Base-by-base conservation (phyloP, 805 yeast species). In the Candida gorgasii region DNA sequence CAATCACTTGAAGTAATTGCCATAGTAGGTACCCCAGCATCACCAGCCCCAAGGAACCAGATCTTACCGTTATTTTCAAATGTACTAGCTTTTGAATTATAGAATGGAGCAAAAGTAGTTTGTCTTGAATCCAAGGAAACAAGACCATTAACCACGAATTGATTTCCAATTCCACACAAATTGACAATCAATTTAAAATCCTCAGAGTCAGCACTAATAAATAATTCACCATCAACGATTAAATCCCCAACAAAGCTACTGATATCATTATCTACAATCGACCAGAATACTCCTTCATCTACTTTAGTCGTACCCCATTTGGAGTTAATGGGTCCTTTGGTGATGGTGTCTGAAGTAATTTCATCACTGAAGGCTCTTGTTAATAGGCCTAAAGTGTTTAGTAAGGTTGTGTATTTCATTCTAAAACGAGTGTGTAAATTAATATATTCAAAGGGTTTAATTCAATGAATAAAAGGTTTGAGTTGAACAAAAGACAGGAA, bases 11-110 rank as follows among this genome's bases (percentile, higher is more conserved):
- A 40, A n/a, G 55, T 44, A 19, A 50, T 47, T n/a, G 48, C 46
- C 39, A 46, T 39, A 19, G 47, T 44, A 39, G 61, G 54, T 26
- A 44, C 37, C 27, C 55, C 55, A 18, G 50, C 33, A 31, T 49
- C 44, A 20, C 63, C 63, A 19, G 46, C 49, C 33, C 55, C 56
- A 16, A 58, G 62, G 28, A 61, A 44, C 46, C 45, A 62, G 36
- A 57, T 50, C 22, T 51, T 36, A 42, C 66, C 69, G 26, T 53
- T 45, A 43, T 63, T 61, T 15, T 28, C 35, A 43, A 59, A 61
- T 4, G 44, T 13, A 9, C 44, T 37, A 24, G 59, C 52, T 16
- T 48, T 46, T 12, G 60, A 42, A 33, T 39, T 43, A 46, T 49
- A 61, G 35, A 51, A 47, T 9, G 65, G 55, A 18, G 55, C 46